These are phyloP conservation scores for Corrigiola litoralis DNA, from an alignment of 179 eudicot species.

Conservation along the genomic window DNA sequence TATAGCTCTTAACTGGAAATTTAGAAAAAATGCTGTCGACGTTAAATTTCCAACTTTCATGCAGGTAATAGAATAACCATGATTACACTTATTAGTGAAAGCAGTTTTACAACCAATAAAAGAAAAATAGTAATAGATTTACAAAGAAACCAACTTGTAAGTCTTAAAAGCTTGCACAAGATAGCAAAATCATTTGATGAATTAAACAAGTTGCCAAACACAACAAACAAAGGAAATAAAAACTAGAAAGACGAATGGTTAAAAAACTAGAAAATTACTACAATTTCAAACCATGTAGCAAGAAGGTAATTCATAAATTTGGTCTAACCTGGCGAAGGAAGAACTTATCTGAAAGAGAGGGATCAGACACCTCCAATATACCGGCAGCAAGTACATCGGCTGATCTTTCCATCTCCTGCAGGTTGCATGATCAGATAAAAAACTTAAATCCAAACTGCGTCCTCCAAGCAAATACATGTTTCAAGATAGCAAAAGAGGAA, in stretches of 20 bases:
- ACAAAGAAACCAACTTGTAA: too few species aligned
- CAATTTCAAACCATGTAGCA: too few species aligned
- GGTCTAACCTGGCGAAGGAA: conserved; percentile 87
- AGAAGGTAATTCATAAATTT: neutral
- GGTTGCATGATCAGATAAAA: conserved; percentile 19
- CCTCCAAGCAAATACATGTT: conserved; percentile 7
- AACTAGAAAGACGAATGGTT: too few species aligned
- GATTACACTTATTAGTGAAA: neutral
- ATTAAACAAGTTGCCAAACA: too few species aligned
- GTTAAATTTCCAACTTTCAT: too few species aligned
- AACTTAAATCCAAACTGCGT: neutral
- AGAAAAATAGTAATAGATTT: neutral
- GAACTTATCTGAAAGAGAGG: conserved; percentile 79
- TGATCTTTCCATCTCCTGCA: conserved; percentile 96
- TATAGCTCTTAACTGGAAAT: conserved; percentile 8
- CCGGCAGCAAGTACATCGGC: conserved; percentile 99
- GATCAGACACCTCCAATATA: conserved; percentile 88
- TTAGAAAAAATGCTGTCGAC: neutral
- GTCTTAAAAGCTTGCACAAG: too few species aligned
- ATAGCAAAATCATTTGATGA: too few species aligned
- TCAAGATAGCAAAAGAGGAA: conserved; percentile 3
- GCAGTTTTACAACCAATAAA: neutral
- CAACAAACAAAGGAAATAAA: too few species aligned
- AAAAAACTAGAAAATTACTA: too few species aligned
- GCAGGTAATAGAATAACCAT: too few species aligned